A percentile compares a stretch with the other conserved stretches of the same genome.
Conservation (phyloP, 2,329 filamentous ascomycete species). For the Aspergillus versicolor region DNA sequence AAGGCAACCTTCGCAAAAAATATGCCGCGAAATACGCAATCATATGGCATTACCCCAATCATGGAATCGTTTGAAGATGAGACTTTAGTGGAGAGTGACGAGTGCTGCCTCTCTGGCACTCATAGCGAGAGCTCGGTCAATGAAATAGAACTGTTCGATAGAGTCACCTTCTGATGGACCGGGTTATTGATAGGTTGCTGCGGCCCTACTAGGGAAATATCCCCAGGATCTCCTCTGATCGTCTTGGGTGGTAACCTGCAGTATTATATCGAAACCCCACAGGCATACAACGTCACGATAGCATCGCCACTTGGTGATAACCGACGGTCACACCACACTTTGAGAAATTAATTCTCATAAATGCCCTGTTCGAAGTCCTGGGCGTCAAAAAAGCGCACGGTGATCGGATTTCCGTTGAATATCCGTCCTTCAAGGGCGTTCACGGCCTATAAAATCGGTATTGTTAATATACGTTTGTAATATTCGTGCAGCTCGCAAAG, state of each 20-base stretch:
- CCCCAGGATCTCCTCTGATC: background rate
- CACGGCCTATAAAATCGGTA: constrained; percentile 64
- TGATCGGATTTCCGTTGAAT: constrained; percentile 83
- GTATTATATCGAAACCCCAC: background rate
- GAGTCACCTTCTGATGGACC: constrained; percentile 16
- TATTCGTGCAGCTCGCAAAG: background rate
- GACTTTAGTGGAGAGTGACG: background rate
- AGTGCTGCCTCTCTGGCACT: background rate
- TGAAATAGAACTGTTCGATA: constrained; percentile 17
- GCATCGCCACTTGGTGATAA: background rate
- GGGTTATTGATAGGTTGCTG: background rate
- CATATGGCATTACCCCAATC: background rate
- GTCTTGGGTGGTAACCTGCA: background rate
- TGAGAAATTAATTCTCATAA: constrained; percentile 39
- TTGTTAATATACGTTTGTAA: background rate
- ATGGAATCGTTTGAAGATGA: constrained; percentile 7
- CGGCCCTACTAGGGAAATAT: background rate
- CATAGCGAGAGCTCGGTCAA: constrained; percentile 4
- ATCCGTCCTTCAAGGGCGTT: constrained; percentile 83
- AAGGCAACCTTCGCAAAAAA: background rate
- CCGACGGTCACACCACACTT: background rate
- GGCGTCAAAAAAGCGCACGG: constrained; percentile 76
- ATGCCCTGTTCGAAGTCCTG: constrained; percentile 77
- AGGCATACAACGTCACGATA: background rate
- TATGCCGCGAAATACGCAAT: background rate